phyloP scores from a whole-genome alignment of 2,329 filamentous ascomycete genomes.

The Colletotrichum horii region DNA sequence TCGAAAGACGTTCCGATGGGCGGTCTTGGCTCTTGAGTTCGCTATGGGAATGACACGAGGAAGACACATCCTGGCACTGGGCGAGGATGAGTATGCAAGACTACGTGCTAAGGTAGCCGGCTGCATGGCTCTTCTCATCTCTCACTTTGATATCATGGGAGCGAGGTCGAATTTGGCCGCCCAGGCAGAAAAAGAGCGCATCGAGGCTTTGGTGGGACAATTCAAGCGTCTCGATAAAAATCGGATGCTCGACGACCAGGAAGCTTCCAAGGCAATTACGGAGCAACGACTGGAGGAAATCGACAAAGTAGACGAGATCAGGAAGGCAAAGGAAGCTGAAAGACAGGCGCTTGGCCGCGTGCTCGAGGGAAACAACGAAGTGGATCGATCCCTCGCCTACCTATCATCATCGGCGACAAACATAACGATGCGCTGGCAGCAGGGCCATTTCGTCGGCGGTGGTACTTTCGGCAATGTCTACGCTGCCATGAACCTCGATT shows the following conservation, averaged over 20 bases:
- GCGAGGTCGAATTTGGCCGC: slow-evolving; percentile 92
- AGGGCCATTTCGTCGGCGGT: slow-evolving; percentile 96
- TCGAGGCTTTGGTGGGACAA: slow-evolving; percentile 80
- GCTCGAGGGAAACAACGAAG: slow-evolving; percentile 92
- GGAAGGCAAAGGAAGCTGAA: slow-evolving; percentile 82
- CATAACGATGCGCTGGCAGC: slow-evolving; percentile 95
- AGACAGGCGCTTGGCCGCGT: slow-evolving; percentile 88
- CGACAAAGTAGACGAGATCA: slow-evolving; percentile 75
- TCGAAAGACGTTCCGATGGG: slow-evolving; percentile 96
- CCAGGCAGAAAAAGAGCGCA: slow-evolving; percentile 87
- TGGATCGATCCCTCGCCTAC: slow-evolving; percentile 91
- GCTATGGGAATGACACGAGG: slow-evolving; percentile 97
- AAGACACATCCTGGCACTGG: slow-evolving; percentile 89
- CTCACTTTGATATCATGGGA: slow-evolving; percentile 99
- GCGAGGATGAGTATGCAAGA: slow-evolving; percentile 83
- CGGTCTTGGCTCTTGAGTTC: slow-evolving; percentile 92
- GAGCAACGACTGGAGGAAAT: slow-evolving; percentile 78
- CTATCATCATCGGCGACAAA: slow-evolving; percentile 94
- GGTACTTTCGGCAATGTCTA: slow-evolving; percentile 98
- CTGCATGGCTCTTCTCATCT: slow-evolving; percentile 97
- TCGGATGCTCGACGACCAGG: slow-evolving; percentile 77
- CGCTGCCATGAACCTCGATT: slow-evolving; percentile 95
- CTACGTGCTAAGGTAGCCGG: slow-evolving; percentile 89
- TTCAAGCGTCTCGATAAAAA: slow-evolving; percentile 81
- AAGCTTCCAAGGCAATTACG: slow-evolving; percentile 76